A percentile compares a stretch with the other conserved stretches of the same genome.
These are phyloP conservation scores for Juncus effusus DNA, from an alignment of 176 grass and related monocot genomes.

Conservation along the genomic window DNA sequence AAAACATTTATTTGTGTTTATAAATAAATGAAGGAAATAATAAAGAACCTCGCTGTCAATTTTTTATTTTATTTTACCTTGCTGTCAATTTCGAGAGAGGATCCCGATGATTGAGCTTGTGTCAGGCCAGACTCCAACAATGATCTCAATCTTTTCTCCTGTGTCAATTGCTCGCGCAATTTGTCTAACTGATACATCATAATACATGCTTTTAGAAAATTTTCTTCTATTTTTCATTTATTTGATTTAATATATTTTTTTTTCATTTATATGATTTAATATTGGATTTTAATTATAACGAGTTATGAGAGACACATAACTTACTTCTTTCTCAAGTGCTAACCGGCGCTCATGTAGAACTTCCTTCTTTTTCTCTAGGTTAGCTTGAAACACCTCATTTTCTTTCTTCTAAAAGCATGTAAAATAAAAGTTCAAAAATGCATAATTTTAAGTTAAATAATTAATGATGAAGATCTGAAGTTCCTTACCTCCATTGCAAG, in stretches of 20 bases:
- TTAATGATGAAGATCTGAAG: neutral
- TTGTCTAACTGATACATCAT: conserved; percentile 56
- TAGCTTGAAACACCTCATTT: conserved; percentile 64
- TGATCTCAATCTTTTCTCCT: conserved; percentile 66
- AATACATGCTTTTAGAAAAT: too few relatives aligned
- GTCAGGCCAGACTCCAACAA: conserved; percentile 78
- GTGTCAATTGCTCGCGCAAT: conserved; percentile 69
- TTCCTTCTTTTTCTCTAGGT: conserved; percentile 61
- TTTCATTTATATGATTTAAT: too few relatives aligned
- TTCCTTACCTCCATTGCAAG: conserved; percentile 66
- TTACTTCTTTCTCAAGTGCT: conserved; percentile 93
- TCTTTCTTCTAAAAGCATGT: conserved; percentile 62
- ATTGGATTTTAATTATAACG: too few relatives aligned
- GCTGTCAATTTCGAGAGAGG: conserved; percentile 47
- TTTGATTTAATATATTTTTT: too few relatives aligned
- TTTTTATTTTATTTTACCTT: conserved; percentile 30
- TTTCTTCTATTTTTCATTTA: too few relatives aligned
- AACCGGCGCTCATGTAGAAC: conserved; percentile 54
- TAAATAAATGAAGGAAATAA: too few relatives aligned
- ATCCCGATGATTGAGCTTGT: conserved; percentile 50
- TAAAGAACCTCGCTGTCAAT: too few relatives aligned
- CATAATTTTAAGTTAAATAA: too few relatives aligned
- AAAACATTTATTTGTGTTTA: too few relatives aligned
- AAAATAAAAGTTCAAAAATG: neutral
- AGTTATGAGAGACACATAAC: conserved; percentile 1